phyloP scores from a whole-genome alignment of 495 filamentous ascomycete species.

The Hypoxylon subgilvum region DNA sequence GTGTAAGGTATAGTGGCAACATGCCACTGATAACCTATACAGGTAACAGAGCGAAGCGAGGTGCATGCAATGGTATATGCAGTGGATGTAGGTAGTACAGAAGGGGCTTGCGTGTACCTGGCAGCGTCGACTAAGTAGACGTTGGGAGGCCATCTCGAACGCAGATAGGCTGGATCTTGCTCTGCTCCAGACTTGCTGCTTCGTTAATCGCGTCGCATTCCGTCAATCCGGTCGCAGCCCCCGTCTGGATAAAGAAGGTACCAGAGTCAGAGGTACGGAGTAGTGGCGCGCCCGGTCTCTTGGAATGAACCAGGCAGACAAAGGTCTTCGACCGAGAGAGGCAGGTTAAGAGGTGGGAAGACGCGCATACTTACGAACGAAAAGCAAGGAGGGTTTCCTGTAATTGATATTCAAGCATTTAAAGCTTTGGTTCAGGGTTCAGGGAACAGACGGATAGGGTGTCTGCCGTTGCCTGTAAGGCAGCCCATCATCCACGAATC shows the following conservation, averaged over 20 bases:
- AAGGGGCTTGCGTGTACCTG: constrained; percentile 15
- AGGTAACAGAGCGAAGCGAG: background rate
- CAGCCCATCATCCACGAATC: too few relatives aligned
- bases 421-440: constrained; percentile 1
- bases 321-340: constrained; percentile 25
- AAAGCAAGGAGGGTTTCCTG: background rate
- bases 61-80: constrained; percentile 1
- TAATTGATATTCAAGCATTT: constrained; percentile 6
- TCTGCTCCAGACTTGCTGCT: constrained; percentile 22
- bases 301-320: constrained; percentile 12
- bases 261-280: background rate
- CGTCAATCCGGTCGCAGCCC: constrained; percentile 29
- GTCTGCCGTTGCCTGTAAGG: background rate
- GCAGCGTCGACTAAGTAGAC: constrained; percentile 4
- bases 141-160: constrained; percentile 5
- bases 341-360: constrained; percentile 15
- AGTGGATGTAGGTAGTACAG: background rate
- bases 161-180: constrained; percentile 21
- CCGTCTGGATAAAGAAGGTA: constrained; percentile 36
- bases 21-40: constrained; percentile 7
- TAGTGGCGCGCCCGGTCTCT: background rate
- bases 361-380: background rate
- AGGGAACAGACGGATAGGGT: background rate
- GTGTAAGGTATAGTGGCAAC: constrained; percentile 8
- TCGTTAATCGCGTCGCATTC: constrained; percentile 32